Evolutionary conservation across 495 filamentous ascomycete genomes (phyloP).

Genomic region (Podospora conica): DNA sequence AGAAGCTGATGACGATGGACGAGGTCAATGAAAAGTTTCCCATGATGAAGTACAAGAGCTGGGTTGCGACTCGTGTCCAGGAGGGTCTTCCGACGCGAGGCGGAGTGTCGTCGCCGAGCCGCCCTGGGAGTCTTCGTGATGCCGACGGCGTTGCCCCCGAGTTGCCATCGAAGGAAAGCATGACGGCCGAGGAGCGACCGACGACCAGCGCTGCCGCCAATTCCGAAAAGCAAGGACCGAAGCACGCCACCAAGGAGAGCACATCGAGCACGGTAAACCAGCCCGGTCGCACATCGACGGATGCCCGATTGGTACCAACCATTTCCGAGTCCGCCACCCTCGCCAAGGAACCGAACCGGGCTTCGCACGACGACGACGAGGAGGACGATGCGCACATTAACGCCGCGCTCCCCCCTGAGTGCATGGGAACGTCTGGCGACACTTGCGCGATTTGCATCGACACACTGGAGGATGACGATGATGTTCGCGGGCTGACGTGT

Average conservation of each 20-base stretch:
- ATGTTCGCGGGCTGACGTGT: slow-evolving; percentile 87
- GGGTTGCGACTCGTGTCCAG: slow-evolving; percentile 75
- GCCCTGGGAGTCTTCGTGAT: slow-evolving; percentile 60
- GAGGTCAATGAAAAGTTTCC: slow-evolving; percentile 98
- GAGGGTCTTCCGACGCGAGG: slow-evolving; percentile 80
- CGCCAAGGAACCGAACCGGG: slow-evolving; percentile 26
- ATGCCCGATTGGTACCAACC: slow-evolving; percentile 14
- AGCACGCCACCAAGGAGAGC: slow-evolving; percentile 28
- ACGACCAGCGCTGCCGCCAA: slow-evolving; percentile 26
- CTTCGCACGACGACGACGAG: slow-evolving; percentile 51
- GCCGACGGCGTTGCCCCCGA: slow-evolving; percentile 49
- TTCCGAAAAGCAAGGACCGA: slow-evolving; percentile 19
- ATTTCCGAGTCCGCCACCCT: slow-evolving; percentile 15
- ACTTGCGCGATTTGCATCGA: slow-evolving; percentile 97
- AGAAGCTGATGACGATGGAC: slow-evolving; percentile 98
- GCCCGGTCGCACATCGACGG: slow-evolving; percentile 14
- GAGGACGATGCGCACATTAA: slow-evolving; percentile 85
- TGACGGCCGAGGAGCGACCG: slow-evolving; percentile 28
- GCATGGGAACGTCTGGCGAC: slow-evolving; percentile 82
- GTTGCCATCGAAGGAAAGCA: slow-evolving; percentile 33
- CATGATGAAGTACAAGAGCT: slow-evolving; percentile 89
- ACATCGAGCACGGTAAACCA: slow-evolving; percentile 25
- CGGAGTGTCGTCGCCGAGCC: slow-evolving; percentile 71
- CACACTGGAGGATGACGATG: slow-evolving; percentile 86
- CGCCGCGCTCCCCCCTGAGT: slow-evolving; percentile 71